Conservation (phyloP, 2,329 filamentous ascomycete species). For the Podosphaera fusca region DNA sequence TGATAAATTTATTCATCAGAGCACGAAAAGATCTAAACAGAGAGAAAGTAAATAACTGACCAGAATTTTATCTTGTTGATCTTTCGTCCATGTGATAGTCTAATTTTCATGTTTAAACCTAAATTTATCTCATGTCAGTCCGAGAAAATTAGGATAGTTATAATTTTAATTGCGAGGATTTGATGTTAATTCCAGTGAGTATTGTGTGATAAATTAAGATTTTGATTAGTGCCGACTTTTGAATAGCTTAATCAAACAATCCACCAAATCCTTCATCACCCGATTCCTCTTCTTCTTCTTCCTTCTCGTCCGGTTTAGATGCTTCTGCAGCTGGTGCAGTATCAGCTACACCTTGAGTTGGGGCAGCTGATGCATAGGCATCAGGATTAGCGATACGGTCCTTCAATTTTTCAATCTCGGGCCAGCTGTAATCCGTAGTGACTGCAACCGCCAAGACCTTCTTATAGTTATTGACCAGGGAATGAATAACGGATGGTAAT, state of each 20-base stretch:
- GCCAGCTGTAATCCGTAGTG: conserved; percentile 79
- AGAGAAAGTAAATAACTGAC: no score
- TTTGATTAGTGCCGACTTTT: neutral
- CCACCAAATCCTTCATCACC: conserved; percentile 47
- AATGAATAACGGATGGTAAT: conserved; percentile 88
- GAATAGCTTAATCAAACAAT: conserved; percentile 40
- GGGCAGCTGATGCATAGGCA: conserved; percentile 69
- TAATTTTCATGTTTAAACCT: conserved; percentile 6
- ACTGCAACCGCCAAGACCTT: conserved; percentile 77
- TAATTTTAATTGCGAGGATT: neutral
- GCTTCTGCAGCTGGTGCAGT: conserved; percentile 27
- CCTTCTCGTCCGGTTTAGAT: conserved; percentile 37
- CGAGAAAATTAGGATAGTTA: neutral
- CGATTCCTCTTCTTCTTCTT: conserved; percentile 42
- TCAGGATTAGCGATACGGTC: conserved; percentile 99
- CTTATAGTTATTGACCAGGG: conserved; percentile 95
- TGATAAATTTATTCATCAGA: conserved; percentile 16
- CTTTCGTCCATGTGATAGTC: neutral
- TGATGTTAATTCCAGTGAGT: neutral
- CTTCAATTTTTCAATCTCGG: conserved; percentile 93
- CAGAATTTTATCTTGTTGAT: no score
- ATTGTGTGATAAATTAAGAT: neutral
- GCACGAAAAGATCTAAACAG: no score
- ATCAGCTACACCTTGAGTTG: conserved; percentile 35
- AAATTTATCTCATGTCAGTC: conserved; percentile 7